A percentile compares a stretch with the other conserved stretches of the same genome.
phyloP scores from a whole-genome alignment of 129 eudicot genomes.

The Escallonia herrerae region DNA sequence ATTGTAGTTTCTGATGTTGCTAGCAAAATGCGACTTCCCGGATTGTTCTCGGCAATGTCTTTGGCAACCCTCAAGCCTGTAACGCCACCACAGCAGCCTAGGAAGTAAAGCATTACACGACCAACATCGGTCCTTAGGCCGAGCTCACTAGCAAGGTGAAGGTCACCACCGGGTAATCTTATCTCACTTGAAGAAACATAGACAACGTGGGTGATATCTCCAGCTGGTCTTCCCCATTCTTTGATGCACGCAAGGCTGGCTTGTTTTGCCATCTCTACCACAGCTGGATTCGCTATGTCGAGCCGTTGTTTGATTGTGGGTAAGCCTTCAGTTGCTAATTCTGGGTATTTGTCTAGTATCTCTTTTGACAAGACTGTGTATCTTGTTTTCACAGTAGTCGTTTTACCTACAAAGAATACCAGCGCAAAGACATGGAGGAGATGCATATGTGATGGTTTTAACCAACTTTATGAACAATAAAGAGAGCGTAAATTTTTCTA shows the following conservation, averaged over 20 bases:
- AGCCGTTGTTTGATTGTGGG: constrained; percentile 80
- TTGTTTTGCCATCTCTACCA: constrained; percentile 77
- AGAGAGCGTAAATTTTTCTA: too few species aligned
- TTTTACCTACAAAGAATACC: constrained; percentile 52
- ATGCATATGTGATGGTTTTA: neutral
- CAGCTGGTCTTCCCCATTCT: constrained; percentile 63
- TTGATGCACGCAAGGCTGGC: constrained; percentile 64
- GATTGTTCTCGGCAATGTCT: constrained; percentile 90
- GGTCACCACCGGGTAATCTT: constrained; percentile 86
- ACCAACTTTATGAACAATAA: too few species aligned
- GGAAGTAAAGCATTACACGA: constrained; percentile 87
- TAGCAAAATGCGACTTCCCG: constrained; percentile 72
- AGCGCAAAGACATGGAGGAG: neutral
- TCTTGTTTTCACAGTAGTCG: constrained; percentile 90
- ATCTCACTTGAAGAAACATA: constrained; percentile 88
- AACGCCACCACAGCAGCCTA: constrained; percentile 91
- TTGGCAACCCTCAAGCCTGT: constrained; percentile 87
- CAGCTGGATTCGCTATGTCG: constrained; percentile 75
- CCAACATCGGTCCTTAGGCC: constrained; percentile 67
- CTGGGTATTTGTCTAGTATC: constrained; percentile 74
- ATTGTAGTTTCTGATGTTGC: constrained; percentile 95
- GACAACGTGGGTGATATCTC: constrained; percentile 73
- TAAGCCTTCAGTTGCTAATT: constrained; percentile 76
- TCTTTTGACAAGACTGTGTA: constrained; percentile 90
- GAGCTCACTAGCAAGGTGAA: constrained; percentile 64